phyloP scores from a whole-genome alignment of 1,284 basidiomycete species.

The Melampsora larici-populina region DNA sequence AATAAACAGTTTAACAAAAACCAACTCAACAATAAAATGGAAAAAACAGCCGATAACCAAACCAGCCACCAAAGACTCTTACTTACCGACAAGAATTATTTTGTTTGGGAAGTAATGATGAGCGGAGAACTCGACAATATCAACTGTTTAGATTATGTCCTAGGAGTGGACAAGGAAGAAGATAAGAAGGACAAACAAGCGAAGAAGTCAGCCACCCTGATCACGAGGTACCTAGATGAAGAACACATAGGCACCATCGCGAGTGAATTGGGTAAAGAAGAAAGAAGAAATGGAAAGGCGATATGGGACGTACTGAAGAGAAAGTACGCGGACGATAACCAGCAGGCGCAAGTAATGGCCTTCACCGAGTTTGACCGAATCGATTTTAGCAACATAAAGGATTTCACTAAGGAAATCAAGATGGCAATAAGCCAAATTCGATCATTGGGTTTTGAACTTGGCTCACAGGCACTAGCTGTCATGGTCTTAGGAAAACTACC shows the following conservation, averaged over 20 bases:
- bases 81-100: conserved; percentile 3
- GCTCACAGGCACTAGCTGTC: background rate
- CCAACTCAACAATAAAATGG: no score
- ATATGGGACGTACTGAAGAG: background rate
- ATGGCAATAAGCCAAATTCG: background rate
- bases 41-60: no score
- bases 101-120: background rate
- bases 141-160: background rate
- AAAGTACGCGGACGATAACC: background rate
- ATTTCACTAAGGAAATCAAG: background rate
- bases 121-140: background rate
- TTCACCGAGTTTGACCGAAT: background rate
- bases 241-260: background rate
- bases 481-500: background rate
- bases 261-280: background rate
- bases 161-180: background rate
- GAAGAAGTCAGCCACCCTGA: background rate
- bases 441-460: background rate
- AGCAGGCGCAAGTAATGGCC: background rate
- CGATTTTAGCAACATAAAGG: background rate
- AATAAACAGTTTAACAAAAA: no score
- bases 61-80: background rate
- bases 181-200: background rate
- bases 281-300: background rate
- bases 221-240: background rate